phyloP scores from a whole-genome alignment of 106 monocot genomes.

The Triglochin maritima region DNA sequence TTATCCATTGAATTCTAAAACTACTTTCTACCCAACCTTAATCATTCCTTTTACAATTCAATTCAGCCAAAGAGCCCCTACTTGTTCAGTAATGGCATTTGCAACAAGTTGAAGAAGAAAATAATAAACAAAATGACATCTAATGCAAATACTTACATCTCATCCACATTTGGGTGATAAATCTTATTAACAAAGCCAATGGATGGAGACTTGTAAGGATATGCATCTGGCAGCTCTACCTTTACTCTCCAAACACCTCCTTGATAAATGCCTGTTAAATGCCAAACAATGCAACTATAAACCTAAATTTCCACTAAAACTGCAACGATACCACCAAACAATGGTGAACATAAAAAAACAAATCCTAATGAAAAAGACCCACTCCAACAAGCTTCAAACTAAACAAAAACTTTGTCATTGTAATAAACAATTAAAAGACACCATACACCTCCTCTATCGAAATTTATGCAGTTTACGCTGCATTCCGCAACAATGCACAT shows the following conservation, averaged over 20 bases:
- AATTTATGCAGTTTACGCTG: too few relatives aligned
- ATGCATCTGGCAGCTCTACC: conserved; percentile 22
- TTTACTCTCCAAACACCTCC: conserved; percentile 26
- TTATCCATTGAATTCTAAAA: too few relatives aligned
- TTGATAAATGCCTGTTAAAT: conserved; percentile 20
- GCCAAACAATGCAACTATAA: neutral
- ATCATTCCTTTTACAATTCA: too few relatives aligned
- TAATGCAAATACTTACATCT: conserved; percentile 16
- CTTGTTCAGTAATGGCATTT: too few relatives aligned
- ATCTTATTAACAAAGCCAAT: conserved; percentile 30
- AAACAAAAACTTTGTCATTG: too few relatives aligned
- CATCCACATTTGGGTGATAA: conserved; percentile 32
- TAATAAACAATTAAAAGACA: too few relatives aligned
- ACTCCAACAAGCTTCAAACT: neutral
- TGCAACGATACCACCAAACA: neutral
- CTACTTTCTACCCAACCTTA: too few relatives aligned
- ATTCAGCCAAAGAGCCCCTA: too few relatives aligned
- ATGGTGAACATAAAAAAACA: neutral
- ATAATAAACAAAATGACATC: neutral
- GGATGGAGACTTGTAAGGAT: conserved; percentile 35
- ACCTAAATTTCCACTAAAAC: neutral
- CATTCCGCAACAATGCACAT: too few relatives aligned
- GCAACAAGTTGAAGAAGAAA: neutral
- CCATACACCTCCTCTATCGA: too few relatives aligned
- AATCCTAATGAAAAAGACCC: neutral